Conservation (phyloP, 2,329 filamentous ascomycete genomes). For the Microsporum canis region DNA sequence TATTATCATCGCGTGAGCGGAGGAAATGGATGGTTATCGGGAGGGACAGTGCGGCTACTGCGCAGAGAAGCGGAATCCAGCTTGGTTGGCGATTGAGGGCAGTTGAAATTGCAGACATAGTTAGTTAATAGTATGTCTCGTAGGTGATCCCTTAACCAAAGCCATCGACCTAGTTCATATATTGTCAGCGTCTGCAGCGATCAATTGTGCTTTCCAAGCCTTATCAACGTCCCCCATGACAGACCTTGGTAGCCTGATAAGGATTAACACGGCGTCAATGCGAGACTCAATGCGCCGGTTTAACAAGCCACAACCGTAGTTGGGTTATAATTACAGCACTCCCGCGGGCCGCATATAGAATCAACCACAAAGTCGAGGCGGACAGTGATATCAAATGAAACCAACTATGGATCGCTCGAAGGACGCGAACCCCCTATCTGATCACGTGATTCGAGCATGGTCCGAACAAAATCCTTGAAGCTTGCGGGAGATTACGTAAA, state of each 20-base stretch:
- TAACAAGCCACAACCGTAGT: not conserved
- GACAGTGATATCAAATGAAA: not conserved
- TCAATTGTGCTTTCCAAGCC: not conserved
- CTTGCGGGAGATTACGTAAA: not conserved
- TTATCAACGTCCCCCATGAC: not conserved
- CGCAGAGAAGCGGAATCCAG: conserved; percentile 3
- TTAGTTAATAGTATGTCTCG: not conserved
- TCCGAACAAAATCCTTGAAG: not conserved
- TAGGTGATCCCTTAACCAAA: not conserved
- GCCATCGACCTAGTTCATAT: not conserved
- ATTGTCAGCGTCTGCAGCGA: not conserved
- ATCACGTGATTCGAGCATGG: not conserved
- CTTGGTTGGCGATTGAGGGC: not conserved
- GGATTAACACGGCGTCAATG: not conserved
- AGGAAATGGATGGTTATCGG: conserved; percentile 2
- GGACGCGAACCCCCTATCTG: not conserved
- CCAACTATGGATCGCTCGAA: not conserved
- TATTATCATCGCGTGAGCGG: not conserved
- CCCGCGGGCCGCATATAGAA: not conserved
- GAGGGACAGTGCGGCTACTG: conserved; percentile 1
- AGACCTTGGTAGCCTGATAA: not conserved
- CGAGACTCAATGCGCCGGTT: not conserved
- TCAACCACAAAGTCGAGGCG: not conserved
- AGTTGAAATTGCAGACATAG: not conserved
- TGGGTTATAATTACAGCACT: not conserved